phyloP scores from a whole-genome alignment of 2,329 filamentous ascomycete genomes.

The Tolypocladium tropicale region DNA sequence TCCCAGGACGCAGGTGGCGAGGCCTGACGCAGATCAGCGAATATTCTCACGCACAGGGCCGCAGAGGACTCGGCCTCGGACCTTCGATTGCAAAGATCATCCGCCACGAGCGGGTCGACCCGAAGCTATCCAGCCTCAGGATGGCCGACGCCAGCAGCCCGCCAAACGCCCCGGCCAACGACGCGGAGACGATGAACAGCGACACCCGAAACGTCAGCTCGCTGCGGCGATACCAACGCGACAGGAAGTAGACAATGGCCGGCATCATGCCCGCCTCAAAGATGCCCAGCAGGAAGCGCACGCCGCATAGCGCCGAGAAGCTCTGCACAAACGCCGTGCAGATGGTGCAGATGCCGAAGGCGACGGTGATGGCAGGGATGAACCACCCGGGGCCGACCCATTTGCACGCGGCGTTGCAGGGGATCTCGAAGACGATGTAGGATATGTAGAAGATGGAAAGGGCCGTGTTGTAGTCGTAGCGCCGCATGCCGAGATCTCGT shows the following conservation, averaged over 20 bases:
- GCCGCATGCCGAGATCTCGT: constrained; percentile 38
- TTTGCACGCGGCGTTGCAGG: constrained; percentile 52
- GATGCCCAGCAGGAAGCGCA: constrained; percentile 49
- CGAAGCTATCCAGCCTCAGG: constrained; percentile 46
- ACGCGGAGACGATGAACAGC: constrained; percentile 55
- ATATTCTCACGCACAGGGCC: neutral
- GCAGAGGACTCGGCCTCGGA: neutral
- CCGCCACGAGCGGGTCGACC: constrained; percentile 47
- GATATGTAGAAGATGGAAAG: constrained; percentile 54
- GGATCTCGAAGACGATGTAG: constrained; percentile 57
- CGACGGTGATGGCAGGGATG: constrained; percentile 44
- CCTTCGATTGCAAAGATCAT: constrained; percentile 63
- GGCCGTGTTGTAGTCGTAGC: constrained; percentile 52
- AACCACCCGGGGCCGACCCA: constrained; percentile 56
- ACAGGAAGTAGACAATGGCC: constrained; percentile 56
- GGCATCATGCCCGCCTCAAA: constrained; percentile 59
- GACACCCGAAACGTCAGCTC: constrained; percentile 54
- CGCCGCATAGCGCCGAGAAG: constrained; percentile 34
- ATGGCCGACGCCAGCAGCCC: constrained; percentile 55
- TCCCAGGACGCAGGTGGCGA: constrained; percentile 42
- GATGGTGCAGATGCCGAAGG: constrained; percentile 49
- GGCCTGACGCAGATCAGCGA: constrained; percentile 27
- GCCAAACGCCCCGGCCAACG: constrained; percentile 57
- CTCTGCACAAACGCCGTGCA: constrained; percentile 49
- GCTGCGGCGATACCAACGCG: constrained; percentile 50